phyloP scores from a whole-genome alignment of 331 rosid species.

The Telfairia occidentalis region DNA sequence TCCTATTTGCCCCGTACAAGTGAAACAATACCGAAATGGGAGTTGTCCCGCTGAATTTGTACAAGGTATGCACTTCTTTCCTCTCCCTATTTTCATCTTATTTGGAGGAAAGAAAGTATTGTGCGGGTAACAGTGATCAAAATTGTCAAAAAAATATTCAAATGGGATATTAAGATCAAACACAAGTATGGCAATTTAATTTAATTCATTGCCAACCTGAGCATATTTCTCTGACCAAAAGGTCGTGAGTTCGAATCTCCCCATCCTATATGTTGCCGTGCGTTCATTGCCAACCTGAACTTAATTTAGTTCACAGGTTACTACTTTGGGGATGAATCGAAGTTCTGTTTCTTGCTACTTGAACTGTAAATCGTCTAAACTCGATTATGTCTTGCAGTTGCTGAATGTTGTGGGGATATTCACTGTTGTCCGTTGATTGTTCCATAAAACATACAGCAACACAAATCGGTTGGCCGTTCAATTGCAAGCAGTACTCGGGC shows the following conservation, averaged over 20 bases:
- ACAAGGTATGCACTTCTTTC: not conserved
- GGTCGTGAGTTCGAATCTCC: no score
- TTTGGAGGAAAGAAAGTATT: not conserved
- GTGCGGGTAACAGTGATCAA: not conserved
- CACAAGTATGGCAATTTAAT: not conserved
- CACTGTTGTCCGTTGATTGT: not conserved
- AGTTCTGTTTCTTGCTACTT: no score
- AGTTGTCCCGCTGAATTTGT: not conserved
- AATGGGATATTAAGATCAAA: not conserved
- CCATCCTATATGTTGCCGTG: no score
- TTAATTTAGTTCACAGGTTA: not conserved
- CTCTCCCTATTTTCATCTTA: not conserved
- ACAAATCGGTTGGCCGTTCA: not conserved
- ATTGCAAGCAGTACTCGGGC: not conserved
- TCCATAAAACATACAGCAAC: not conserved
- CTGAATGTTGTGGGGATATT: not conserved
- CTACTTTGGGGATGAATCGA: not conserved
- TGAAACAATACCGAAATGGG: constrained; percentile 14
- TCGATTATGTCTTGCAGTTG: not conserved
- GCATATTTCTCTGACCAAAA: no score
- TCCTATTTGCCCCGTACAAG: constrained; percentile 80
- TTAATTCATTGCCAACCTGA: no score
- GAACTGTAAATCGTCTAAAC: not conserved
- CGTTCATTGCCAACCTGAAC: no score
- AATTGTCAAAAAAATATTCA: not conserved